Evolutionary conservation across 352 stramenopile species (phyloP).

Genomic region (Globisporangium okanoganense): DNA sequence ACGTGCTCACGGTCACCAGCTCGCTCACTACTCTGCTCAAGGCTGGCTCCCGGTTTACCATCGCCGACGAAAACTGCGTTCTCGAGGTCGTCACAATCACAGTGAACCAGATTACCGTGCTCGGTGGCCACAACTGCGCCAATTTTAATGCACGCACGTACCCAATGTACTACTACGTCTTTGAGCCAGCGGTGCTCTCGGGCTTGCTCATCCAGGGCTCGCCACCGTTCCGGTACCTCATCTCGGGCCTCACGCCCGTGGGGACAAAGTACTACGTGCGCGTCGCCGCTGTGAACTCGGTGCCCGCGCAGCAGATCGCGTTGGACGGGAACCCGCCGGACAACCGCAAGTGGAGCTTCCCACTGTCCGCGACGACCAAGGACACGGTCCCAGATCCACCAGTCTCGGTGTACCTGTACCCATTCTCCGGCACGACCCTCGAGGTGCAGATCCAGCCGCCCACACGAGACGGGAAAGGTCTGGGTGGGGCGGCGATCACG

Average conservation of each 20-base stretch:
- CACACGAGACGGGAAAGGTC: slow-evolving; percentile 55
- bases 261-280: slow-evolving; percentile 88
- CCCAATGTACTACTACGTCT: slow-evolving; percentile 62
- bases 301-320: slow-evolving; percentile 84
- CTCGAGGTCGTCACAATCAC: slow-evolving; percentile 29
- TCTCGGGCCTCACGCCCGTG: slow-evolving; percentile 54
- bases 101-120: slow-evolving; percentile 23
- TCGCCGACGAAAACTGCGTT: slow-evolving; percentile 48
- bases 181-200: slow-evolving; percentile 38
- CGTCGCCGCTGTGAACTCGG: slow-evolving; percentile 88
- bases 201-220: slow-evolving; percentile 63
- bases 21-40: slow-evolving; percentile 28
- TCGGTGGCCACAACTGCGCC: slow-evolving; percentile 28
- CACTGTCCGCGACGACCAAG: slow-evolving; percentile 60
- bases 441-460: slow-evolving; percentile 78
- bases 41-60: slow-evolving; percentile 39
- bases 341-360: slow-evolving; percentile 91
- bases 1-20: slow-evolving; percentile 32
- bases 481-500: slow-evolving; percentile 37
- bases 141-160: slow-evolving; percentile 48
- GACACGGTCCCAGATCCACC: slow-evolving; percentile 83
- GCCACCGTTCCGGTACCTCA: slow-evolving; percentile 78
- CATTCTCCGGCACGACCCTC: slow-evolving; percentile 54
- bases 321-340: slow-evolving; percentile 71
- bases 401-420: slow-evolving; percentile 47